A percentile compares a stretch with the other conserved stretches of the same genome.
Conservation (phyloP, 345 rosid species). For the Eucalyptus regnans region DNA sequence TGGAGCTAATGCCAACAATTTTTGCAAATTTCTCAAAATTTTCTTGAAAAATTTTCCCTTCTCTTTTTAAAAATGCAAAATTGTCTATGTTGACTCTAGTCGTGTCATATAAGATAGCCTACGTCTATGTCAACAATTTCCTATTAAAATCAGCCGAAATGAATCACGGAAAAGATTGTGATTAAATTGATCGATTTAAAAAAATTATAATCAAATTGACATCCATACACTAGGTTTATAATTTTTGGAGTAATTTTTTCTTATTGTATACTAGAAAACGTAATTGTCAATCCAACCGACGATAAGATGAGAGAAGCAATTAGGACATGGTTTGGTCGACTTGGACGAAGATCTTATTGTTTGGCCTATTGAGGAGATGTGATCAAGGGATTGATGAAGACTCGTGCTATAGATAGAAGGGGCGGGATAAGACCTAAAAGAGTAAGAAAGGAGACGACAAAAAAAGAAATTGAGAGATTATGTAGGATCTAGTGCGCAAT, state of each 20-base stretch:
- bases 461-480: not conserved
- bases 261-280: not conserved
- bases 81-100: not conserved
- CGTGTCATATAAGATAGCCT: fast-evolving
- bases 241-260: not conserved
- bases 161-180: not conserved
- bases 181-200: not conserved
- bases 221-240: not conserved
- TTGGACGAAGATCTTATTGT: not conserved
- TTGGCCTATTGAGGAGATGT: not conserved
- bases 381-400: not conserved
- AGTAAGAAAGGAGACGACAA: not conserved
- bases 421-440: not conserved
- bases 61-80: not conserved
- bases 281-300: not conserved
- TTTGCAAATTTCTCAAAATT: not conserved
- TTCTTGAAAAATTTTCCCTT: not conserved
- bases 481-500: not conserved
- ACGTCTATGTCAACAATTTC: not conserved
- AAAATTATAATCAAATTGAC: not conserved
- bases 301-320: not conserved
- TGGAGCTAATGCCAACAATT: fast-evolving
- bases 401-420: not conserved
- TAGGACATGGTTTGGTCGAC: not conserved
- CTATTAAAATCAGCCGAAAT: not conserved